Evolutionary conservation across 805 yeast species (phyloP), one percentile per base, ranked within the genome.

Genomic region (Tetrapisispora namnaoensis): DNA sequence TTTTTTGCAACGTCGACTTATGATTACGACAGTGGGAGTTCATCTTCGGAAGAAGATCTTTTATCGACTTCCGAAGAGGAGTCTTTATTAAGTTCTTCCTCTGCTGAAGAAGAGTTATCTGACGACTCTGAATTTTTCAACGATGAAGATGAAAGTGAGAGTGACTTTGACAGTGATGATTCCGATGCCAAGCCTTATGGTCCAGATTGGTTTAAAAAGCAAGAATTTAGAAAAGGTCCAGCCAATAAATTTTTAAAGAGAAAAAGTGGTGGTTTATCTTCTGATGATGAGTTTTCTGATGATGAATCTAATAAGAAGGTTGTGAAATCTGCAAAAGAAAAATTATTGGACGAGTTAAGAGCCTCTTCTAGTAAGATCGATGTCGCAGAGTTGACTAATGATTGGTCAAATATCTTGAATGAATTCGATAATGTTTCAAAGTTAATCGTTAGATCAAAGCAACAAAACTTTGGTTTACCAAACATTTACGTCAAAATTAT

Each of bases 291-390:
- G 22, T 71, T 69, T 41, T 80, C 76, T 30, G 44, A 42, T 18
- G 76, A 77, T 49, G 79, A 73, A 53, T 91, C 83, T 50, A 86
- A 82, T 61, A 83, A 80, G 65, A 85, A 83, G 57, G 88, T 89
- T 39, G 96, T 91, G 57, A 90, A 87, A 71, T 82, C 93, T 50
- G 96, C 97, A 47, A 87, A 84, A 70, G 98, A 90, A 55, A 93
- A 91, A 73, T 75, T 89, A 52, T 67, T 89, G 58, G 97, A 89
- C 63, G 99, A 93, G 67, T 77, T 93, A 71, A 82, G 78, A 58
- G 73, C 74, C 24, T 68, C 78, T 34, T 77, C 83, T 57, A 82
- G 79, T 60, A 75, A 79, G 46, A 79, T 89, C 59, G 89, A 83
- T 61, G 75, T 76, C 51, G 80, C 82, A 45, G 80, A 79, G 59